Conservation (phyloP, 176 grass and related monocot species). For the Juncus effusus region DNA sequence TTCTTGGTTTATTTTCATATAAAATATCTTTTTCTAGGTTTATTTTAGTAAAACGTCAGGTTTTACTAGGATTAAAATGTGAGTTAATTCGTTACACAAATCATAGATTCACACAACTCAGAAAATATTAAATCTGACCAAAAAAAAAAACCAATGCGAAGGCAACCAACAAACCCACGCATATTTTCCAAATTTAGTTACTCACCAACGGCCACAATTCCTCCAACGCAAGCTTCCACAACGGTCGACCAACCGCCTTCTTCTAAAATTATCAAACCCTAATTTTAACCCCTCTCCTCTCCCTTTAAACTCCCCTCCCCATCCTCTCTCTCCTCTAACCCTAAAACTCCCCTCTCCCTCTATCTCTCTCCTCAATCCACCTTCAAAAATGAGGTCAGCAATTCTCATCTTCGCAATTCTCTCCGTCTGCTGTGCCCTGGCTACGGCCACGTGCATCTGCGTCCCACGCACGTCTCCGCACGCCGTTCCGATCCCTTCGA, state of each 20-base stretch:
- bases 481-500: slow-evolving; percentile 8
- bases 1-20: too few species aligned
- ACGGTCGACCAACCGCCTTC: background rate
- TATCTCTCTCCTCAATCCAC: background rate
- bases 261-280: slow-evolving; percentile 25
- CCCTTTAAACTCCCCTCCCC: slow-evolving; percentile 21
- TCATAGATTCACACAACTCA: too few species aligned
- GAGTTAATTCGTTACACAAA: too few species aligned
- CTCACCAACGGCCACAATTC: slow-evolving; percentile 17
- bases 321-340: slow-evolving; percentile 9
- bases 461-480: slow-evolving; percentile 10
- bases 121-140: too few species aligned
- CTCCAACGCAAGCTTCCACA: background rate
- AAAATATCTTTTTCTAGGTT: too few species aligned
- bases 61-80: too few species aligned
- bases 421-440: slow-evolving; percentile 3
- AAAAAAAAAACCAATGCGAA: too few species aligned
- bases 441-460: slow-evolving; percentile 11
- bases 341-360: background rate
- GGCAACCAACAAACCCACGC: too few species aligned
- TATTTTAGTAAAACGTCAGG: too few species aligned
- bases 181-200: slow-evolving; percentile 13
- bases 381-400: slow-evolving; percentile 9
- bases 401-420: background rate
- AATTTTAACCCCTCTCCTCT: background rate